Evolutionary conservation across 139 green algal species (phyloP).

Genomic region (Dunaliella primolecta): DNA sequence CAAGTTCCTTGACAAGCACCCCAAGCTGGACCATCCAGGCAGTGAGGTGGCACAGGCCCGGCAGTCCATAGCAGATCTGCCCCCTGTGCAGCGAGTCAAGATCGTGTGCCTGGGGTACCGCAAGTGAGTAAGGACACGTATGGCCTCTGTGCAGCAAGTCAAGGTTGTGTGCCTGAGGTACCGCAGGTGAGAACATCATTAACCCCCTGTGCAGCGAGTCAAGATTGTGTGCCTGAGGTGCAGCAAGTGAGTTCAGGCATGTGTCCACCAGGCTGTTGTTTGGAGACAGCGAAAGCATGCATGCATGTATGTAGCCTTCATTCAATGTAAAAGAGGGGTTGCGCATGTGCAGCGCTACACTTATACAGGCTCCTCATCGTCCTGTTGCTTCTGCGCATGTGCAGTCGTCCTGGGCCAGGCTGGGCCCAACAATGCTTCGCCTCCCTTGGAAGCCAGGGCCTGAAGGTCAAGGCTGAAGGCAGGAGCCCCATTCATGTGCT

Average conservation of each 20-base stretch:
- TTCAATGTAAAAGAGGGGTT: too few species aligned
- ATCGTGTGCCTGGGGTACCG: slow-evolving; percentile 42
- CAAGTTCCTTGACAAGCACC: slow-evolving; percentile 20
- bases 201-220: slow-evolving; percentile 37
- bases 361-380: too few species aligned
- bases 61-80: slow-evolving; percentile 10
- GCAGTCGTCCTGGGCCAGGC: too few species aligned
- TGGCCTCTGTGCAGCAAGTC: slow-evolving; percentile 36
- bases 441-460: too few species aligned
- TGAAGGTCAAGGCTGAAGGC: too few species aligned
- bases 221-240: slow-evolving; percentile 41
- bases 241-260: slow-evolving; percentile 11
- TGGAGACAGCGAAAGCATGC: too few species aligned
- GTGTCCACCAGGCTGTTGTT: too few species aligned
- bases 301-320: too few species aligned
- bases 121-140: slow-evolving; percentile 4
- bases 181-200: slow-evolving; percentile 11
- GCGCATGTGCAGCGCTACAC: too few species aligned
- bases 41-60: slow-evolving; percentile 16
- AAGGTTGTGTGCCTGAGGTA: slow-evolving; percentile 41
- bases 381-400: too few species aligned
- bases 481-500: too few species aligned
- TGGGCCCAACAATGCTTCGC: too few species aligned
- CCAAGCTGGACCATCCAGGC: slow-evolving; percentile 3
- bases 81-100: slow-evolving; percentile 38